phyloP scores from a whole-genome alignment of 805 yeast species.

The Candida khao-thaluensis region DNA sequence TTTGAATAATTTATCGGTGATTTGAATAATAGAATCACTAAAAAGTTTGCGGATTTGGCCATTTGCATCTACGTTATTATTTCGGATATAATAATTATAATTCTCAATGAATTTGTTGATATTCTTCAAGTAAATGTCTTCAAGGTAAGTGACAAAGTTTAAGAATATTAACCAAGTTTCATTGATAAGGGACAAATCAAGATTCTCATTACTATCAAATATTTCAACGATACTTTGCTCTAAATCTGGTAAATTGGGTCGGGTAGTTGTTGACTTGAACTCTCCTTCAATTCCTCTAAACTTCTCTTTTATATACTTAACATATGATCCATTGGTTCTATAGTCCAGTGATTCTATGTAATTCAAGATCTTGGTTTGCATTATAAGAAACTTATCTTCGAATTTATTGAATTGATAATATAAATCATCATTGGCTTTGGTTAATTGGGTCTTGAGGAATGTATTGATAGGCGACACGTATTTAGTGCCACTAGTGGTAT shows the following conservation, averaged over 20 bases:
- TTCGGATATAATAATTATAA: slow-evolving; percentile 32
- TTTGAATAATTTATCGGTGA: slow-evolving; percentile 24
- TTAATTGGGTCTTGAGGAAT: slow-evolving; percentile 34
- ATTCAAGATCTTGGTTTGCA: slow-evolving; percentile 38
- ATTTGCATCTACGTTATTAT: slow-evolving; percentile 28
- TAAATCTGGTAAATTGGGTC: slow-evolving; percentile 25
- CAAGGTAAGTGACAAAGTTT: slow-evolving; percentile 35
- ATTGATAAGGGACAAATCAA: slow-evolving; percentile 41
- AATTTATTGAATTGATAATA: slow-evolving; percentile 37
- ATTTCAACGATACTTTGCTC: slow-evolving; percentile 29
- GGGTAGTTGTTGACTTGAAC: slow-evolving; percentile 25
- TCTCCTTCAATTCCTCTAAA: slow-evolving; percentile 36
- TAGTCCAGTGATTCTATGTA: slow-evolving; percentile 34
- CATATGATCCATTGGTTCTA: slow-evolving; percentile 35
- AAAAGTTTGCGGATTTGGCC: slow-evolving; percentile 28
- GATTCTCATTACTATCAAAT: slow-evolving; percentile 38
- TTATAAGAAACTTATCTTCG: slow-evolving; percentile 31
- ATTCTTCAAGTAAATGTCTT: slow-evolving; percentile 28
- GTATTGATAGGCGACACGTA: slow-evolving; percentile 25
- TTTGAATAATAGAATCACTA: slow-evolving; percentile 24
- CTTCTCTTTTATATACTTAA: slow-evolving; percentile 39
- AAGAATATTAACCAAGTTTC: slow-evolving; percentile 44
- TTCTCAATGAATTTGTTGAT: slow-evolving; percentile 37
- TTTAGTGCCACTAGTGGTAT: slow-evolving; percentile 17
- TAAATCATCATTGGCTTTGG: slow-evolving; percentile 30